Evolutionary conservation across 2,329 filamentous ascomycete genomes (phyloP), one percentile per base, ranked within the genome.

Genomic region (Aureobasidium sp.): DNA sequence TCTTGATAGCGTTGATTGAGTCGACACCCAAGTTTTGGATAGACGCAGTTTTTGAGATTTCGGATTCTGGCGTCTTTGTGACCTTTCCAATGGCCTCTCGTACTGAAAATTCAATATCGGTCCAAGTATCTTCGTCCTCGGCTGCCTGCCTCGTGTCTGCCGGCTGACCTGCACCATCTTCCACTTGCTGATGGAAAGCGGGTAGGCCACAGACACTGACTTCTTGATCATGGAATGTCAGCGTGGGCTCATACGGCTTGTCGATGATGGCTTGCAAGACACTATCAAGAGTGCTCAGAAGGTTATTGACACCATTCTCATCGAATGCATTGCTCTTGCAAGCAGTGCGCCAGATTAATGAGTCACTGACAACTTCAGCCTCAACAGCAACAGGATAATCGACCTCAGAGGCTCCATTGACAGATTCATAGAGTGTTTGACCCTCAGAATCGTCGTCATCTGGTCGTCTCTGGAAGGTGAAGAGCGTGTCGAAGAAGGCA

Each of bases 1-100:
- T 85, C 69, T 94, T 95, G 76, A 97, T 94, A 1, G 91, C 88
- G 66, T 87, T 93, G 72, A 97, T 96, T 0, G 92, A 97, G 71
- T 97, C 92, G 1, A 97, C 83, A 0, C 92, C 92, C 1, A 97
- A 80, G 65, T 94, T 87, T 72, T 94, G 96, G 13, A 96, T 82
- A 0, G 82, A 90, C 56, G 86, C 82, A 0, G 79, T 77, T 61
- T 79, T 80, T 2, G 76, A 73, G 57, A 96, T 88, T 1, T 84
- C 78, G 0, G 78, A 70, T 20, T 79, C 73, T 0, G 85, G 77
- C 0, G 88, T 74, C 17, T 82, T 83, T 0, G 91, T 89, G 0
- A 92, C 79, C 34, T 75, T 66, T 9, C 80, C 76, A 10, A 85
- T 71, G 3, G 79, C 75, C 39, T 77, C 67, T 44, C 77, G 76